Evolutionary conservation across 495 filamentous ascomycete genomes (phyloP).

Genomic region (Tricharina praecox): DNA sequence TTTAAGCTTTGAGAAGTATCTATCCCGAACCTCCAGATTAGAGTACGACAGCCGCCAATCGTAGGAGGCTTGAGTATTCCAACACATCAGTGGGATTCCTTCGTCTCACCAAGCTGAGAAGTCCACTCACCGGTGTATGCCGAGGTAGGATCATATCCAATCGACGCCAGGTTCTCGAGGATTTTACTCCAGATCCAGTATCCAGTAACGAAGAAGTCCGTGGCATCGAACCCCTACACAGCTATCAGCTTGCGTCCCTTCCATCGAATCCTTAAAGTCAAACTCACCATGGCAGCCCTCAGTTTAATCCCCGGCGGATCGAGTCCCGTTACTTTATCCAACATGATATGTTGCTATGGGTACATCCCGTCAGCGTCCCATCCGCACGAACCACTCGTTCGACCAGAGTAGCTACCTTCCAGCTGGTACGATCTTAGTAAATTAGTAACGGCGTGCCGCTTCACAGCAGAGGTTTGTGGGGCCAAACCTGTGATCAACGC

Average conservation of each 20-base stretch:
- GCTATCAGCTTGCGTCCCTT: too few species aligned
- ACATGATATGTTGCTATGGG: constrained; percentile 82
- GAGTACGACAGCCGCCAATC: constrained; percentile 61
- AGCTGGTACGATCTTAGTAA: constrained; percentile 56
- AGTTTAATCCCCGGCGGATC: constrained; percentile 88
- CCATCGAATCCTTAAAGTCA: too few species aligned
- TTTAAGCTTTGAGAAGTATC: constrained; percentile 82
- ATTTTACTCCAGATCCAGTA: constrained; percentile 99
- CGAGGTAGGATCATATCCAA: constrained; percentile 93
- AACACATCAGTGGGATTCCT: too few species aligned
- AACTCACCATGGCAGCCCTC: constrained; percentile 79
- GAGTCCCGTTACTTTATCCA: constrained; percentile 77
- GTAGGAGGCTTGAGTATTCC: too few species aligned
- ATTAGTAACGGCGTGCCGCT: not conserved
- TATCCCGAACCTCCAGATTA: constrained; percentile 76
- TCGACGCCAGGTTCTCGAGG: constrained; percentile 80
- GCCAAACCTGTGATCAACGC: constrained; percentile 49
- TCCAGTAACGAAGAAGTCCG: constrained; percentile 80
- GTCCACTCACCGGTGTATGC: constrained; percentile 85
- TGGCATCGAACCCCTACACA: constrained; percentile 96
- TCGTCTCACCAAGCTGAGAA: too few species aligned
- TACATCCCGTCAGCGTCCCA: not conserved
- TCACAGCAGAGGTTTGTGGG: not conserved
- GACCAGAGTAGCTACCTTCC: constrained; percentile 39
- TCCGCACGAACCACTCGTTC: constrained; percentile 4